These are phyloP conservation scores for Phoma herbarum DNA, from an alignment of 2,329 filamentous ascomycete species.

Conservation along the genomic window DNA sequence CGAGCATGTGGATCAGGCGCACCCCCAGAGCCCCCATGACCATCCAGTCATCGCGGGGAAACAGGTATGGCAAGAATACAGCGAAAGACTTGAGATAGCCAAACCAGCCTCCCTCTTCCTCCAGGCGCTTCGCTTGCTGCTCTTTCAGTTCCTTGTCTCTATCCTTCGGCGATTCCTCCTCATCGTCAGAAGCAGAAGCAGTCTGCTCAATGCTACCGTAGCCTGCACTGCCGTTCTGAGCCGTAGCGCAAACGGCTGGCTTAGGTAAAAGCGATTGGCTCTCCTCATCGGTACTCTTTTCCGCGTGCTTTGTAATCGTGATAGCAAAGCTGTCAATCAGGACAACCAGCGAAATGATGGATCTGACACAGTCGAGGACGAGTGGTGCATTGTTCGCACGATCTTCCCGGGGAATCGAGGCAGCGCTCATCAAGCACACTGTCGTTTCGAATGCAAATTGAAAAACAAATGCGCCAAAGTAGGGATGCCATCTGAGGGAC, in stretches of 20 bases:
- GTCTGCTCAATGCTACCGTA: conserved; percentile 47
- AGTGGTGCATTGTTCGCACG: conserved; percentile 34
- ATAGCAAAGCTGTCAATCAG: conserved; percentile 42
- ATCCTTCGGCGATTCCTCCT: conserved; percentile 62
- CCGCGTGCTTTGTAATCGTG: conserved; percentile 39
- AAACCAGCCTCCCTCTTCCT: conserved; percentile 79
- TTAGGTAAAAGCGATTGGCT: conserved; percentile 65
- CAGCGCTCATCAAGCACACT: conserved; percentile 37
- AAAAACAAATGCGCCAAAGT: conserved; percentile 45
- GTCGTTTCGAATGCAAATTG: conserved; percentile 46
- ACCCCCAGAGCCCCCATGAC: conserved; percentile 74
- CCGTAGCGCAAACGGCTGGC: conserved; percentile 43
- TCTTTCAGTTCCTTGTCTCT: conserved; percentile 63
- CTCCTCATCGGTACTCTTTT: conserved; percentile 62
- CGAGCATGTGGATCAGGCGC: conserved; percentile 73
- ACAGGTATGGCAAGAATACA: conserved; percentile 80
- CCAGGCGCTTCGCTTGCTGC: conserved; percentile 67
- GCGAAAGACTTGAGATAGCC: conserved; percentile 78
- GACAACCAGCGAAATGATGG: conserved; percentile 35
- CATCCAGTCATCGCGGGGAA: conserved; percentile 71
- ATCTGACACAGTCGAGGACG: conserved; percentile 34
- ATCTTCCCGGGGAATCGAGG: conserved; percentile 27
- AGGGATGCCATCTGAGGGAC: conserved; percentile 44
- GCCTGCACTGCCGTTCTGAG: conserved; percentile 51
- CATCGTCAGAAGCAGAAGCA: conserved; percentile 26